These are phyloP conservation scores for Arabidopsis hybrid DNA, from an alignment of 441 rosid species.

Conservation along the genomic window DNA sequence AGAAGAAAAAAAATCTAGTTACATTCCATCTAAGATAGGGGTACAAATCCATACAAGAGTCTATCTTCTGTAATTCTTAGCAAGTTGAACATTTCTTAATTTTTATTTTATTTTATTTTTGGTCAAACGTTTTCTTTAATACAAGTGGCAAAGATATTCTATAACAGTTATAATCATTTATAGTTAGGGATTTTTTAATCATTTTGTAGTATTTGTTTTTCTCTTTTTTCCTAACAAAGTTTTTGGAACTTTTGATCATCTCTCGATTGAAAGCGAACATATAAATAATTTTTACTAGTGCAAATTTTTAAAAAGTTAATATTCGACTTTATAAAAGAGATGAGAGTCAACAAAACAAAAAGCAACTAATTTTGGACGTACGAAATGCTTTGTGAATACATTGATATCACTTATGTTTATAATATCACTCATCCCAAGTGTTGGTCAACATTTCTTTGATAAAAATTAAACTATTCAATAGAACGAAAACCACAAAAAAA, in stretches of 20 bases:
- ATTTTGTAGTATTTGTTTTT: not conserved
- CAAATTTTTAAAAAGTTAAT: not conserved
- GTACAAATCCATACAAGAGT: not conserved
- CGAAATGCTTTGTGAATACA: not conserved
- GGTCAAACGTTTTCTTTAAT: not conserved
- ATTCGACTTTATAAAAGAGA: not conserved
- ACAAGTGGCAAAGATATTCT: slow-evolving; percentile 7
- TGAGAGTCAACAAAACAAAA: not conserved
- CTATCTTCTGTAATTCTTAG: slow-evolving; percentile 5
- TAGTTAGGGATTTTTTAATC: not conserved
- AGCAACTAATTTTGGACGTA: not conserved
- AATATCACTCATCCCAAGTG: not conserved
- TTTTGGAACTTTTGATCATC: not conserved
- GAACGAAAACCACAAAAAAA: not conserved
- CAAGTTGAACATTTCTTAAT: slow-evolving; percentile 21
- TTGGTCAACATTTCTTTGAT: not conserved
- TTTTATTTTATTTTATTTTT: not conserved
- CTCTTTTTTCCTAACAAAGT: not conserved
- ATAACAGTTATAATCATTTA: slow-evolving; percentile 17
- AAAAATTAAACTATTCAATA: not conserved
- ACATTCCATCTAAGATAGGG: not conserved
- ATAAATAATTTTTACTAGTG: not conserved
- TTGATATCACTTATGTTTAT: not conserved
- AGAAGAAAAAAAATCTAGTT: not conserved
- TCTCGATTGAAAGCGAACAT: not conserved